Percentiles rank a stretch among this genome's conserved stretches.
Conservation (phyloP, 352 stramenopile species). For the Pythium phragmitis region DNA sequence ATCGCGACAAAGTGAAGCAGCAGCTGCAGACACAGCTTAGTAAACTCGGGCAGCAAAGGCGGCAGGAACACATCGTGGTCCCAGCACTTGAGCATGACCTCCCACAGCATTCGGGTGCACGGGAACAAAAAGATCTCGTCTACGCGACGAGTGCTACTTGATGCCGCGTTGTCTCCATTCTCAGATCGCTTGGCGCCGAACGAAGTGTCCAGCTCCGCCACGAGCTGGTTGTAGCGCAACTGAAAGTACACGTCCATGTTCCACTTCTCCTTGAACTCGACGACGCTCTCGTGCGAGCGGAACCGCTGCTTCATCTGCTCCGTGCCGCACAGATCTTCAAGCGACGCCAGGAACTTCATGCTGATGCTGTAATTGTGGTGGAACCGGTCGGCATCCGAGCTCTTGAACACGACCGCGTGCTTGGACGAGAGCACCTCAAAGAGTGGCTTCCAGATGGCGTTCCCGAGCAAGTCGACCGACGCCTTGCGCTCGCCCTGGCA, state of each 20-base stretch:
- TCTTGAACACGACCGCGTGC: constrained; percentile 80
- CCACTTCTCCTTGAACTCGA: constrained; percentile 87
- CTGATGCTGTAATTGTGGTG: constrained; percentile 81
- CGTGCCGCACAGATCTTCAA: constrained; percentile 66
- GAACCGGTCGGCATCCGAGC: constrained; percentile 73
- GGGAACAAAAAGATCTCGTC: constrained; percentile 41
- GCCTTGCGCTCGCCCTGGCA: constrained; percentile 69
- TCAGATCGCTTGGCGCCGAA: constrained; percentile 34
- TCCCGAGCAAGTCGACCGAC: constrained; percentile 76
- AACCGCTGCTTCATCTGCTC: constrained; percentile 65
- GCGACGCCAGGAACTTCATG: constrained; percentile 58
- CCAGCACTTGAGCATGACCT: constrained; percentile 58
- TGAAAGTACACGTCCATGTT: constrained; percentile 90
- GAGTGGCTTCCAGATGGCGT: constrained; percentile 81
- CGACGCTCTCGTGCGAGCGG: constrained; percentile 61
- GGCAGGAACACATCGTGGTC: constrained; percentile 50
- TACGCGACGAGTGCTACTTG: background rate
- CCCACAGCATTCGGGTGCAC: constrained; percentile 51
- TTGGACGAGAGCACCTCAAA: constrained; percentile 66
- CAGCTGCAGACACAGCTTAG: constrained; percentile 69
- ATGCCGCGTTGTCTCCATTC: constrained; percentile 18
- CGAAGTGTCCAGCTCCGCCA: constrained; percentile 45
- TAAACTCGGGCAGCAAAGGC: constrained; percentile 61
- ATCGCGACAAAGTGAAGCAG: constrained; percentile 56
- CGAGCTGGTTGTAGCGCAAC: constrained; percentile 57